Base-by-base conservation (phyloP, 2,329 filamentous ascomycete species). In the Fusarium illudens region DNA sequence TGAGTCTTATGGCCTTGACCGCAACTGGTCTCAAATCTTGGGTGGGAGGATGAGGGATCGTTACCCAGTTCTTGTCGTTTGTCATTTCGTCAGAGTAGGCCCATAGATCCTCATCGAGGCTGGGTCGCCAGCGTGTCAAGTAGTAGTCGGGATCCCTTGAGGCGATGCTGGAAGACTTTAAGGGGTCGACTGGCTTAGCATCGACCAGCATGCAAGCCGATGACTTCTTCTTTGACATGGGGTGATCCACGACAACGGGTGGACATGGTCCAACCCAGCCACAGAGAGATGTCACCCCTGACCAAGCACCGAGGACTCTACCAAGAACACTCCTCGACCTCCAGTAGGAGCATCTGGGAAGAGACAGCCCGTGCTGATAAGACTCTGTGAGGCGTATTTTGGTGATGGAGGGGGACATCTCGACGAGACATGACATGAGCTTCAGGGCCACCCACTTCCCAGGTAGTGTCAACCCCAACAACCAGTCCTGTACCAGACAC, bases 221-320 rank as follows among this genome's bases (percentile, higher is more conserved):
- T 25, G 33, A 27, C 49, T 58, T 58, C 13, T 58, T 42, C 25
- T 61, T 56, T 22, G 58, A 32, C 17, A 34, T 22, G 15, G 60
- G 34, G 6, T 48, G 50, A 25, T 60, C 50, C 12, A 59, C 36
- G 4, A 60, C 60, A 12, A 60, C 34, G 5, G 44, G 50, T 6
- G 61, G 51, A 29, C 61, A 64, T 25, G 61, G 61, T 3, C 61
- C 61, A 27, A 64, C 27, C 61, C 61, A 64, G 3, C 61, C 61
- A 33, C 57, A 60, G 1, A 52, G 36, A n/a, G 50, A 29, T 7
- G 30, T 32, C 6, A 52, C 50, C n/a, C 56, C 56, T 20, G 46
- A 37, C 56, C 46, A 53, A 22, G 56, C 46, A 11, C 51, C 51
- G 6, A 54, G 57, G 1, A 60, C 36, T 12, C 61, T 36, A 5